These are phyloP conservation scores for Astragalus membranaceus DNA, from an alignment of 306 rosid genomes.

Conservation along the genomic window DNA sequence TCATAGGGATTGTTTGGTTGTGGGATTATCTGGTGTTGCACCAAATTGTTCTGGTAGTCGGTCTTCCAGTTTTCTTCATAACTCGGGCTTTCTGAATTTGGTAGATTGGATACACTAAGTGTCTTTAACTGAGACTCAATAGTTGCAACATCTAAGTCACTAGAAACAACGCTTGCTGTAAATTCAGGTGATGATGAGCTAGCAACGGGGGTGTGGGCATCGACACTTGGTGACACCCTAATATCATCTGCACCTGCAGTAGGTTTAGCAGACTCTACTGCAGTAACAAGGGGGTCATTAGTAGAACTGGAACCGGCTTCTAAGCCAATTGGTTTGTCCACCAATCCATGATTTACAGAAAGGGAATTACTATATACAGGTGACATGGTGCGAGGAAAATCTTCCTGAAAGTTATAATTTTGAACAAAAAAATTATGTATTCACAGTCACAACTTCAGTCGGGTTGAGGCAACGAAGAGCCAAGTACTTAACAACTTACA, in stretches of 20 bases:
- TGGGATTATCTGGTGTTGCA: slow-evolving; percentile 23
- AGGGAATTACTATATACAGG: slow-evolving; percentile 37
- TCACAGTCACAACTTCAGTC: slow-evolving; percentile 13
- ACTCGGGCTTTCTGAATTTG: slow-evolving; percentile 34
- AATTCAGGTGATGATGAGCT: slow-evolving; percentile 36
- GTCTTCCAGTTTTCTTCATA: slow-evolving; percentile 39
- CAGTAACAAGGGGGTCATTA: slow-evolving; percentile 21
- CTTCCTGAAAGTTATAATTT: slow-evolving; percentile 45
- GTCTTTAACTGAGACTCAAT: slow-evolving; percentile 45
- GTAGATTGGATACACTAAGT: slow-evolving; percentile 35
- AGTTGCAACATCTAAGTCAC: slow-evolving; percentile 28
- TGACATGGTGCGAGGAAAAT: slow-evolving; percentile 29
- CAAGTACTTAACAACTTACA: slow-evolving; percentile 1
- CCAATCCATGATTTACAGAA: slow-evolving; percentile 8
- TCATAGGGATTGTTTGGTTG: slow-evolving; percentile 37
- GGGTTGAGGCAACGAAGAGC: not conserved
- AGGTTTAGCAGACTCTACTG: slow-evolving; percentile 19
- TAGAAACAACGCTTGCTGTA: slow-evolving; percentile 31
- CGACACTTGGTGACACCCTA: slow-evolving; percentile 25
- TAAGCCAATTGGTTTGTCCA: slow-evolving; percentile 26
- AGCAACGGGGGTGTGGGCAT: slow-evolving; percentile 16
- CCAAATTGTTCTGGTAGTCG: slow-evolving; percentile 35
- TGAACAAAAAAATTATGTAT: not conserved
- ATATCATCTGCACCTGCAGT: slow-evolving; percentile 27
- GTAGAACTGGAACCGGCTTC: slow-evolving; percentile 37